These are phyloP conservation scores for Fomitopsis pinicola DNA, from an alignment of 1,284 basidiomycete species.

Conservation along the genomic window DNA sequence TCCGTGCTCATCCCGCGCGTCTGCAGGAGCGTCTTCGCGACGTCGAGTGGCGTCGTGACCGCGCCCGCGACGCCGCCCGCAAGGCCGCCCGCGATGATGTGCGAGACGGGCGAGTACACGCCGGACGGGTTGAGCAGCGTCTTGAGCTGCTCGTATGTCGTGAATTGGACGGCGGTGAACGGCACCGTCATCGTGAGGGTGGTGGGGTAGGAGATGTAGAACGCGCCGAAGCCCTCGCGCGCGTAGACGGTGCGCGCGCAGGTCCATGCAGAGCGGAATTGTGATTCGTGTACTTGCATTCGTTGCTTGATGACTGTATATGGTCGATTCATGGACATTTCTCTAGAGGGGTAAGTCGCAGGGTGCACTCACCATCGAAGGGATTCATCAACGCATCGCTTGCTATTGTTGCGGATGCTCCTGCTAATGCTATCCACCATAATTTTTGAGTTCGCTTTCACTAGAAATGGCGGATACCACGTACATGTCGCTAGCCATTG, in stretches of 20 bases:
- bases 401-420: slow-evolving; percentile 92
- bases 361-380: slow-evolving; percentile 76
- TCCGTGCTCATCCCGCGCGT: slow-evolving; percentile 87
- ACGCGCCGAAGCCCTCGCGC: slow-evolving; percentile 85
- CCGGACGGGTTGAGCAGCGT: slow-evolving; percentile 81
- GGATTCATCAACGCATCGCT: slow-evolving; percentile 99
- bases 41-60: slow-evolving; percentile 95
- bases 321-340: slow-evolving; percentile 12
- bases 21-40: slow-evolving; percentile 97
- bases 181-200: slow-evolving; percentile 97
- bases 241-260: slow-evolving; percentile 85
- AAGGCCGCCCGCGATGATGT: slow-evolving; percentile 88
- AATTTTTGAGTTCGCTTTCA: background rate
- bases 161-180: slow-evolving; percentile 98
- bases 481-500: slow-evolving; percentile 80
- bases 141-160: slow-evolving; percentile 95
- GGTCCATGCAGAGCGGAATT: slow-evolving; percentile 79
- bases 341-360: slow-evolving; percentile 6
- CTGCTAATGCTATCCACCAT: slow-evolving; percentile 69
- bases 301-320: slow-evolving; percentile 93
- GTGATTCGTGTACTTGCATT: slow-evolving; percentile 95
- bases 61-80: slow-evolving; percentile 95
- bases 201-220: slow-evolving; percentile 99
- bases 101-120: slow-evolving; percentile 87
- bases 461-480: slow-evolving; percentile 24